Evolutionary conservation across 345 rosid species (phyloP).

Genomic region (Laguncularia racemosa): DNA sequence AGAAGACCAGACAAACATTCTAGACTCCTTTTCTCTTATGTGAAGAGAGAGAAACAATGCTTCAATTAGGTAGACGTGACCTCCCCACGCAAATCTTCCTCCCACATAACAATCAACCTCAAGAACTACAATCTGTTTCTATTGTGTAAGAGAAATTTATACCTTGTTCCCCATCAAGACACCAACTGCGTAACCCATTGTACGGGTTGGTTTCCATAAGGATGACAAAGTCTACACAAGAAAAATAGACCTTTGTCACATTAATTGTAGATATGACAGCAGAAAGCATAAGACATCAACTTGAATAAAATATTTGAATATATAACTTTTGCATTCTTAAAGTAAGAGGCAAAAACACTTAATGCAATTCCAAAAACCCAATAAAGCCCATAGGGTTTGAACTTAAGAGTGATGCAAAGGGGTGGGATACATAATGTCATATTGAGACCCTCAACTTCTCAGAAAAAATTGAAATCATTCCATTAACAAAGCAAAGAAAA

Average conservation of each 20-base stretch:
- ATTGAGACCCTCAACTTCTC: no score
- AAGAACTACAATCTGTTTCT: no score
- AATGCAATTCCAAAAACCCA: not conserved
- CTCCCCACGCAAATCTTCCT: no score
- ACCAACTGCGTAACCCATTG: constrained; percentile 63
- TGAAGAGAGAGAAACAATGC: no score
- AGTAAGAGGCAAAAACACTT: no score
- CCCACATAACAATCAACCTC: no score
- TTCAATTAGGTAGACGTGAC: no score
- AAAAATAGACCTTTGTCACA: not conserved
- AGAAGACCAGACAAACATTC: no score
- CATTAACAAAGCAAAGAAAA: no score
- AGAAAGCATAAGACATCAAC: not conserved
- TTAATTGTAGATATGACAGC: not conserved
- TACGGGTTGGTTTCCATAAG: constrained; percentile 38
- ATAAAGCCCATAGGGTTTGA: constrained; percentile 1
- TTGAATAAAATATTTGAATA: not conserved
- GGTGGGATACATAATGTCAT: constrained; percentile 1
- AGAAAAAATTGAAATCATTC: no score
- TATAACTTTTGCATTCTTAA: no score
- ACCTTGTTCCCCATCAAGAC: constrained; percentile 76
- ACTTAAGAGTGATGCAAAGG: not conserved
- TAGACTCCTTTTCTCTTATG: no score
- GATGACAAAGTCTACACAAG: constrained; percentile 49
- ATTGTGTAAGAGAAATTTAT: constrained; percentile 6